Evolutionary conservation across 495 filamentous ascomycete species (phyloP).

Genomic region (Aspergillus sclerotioniger): DNA sequence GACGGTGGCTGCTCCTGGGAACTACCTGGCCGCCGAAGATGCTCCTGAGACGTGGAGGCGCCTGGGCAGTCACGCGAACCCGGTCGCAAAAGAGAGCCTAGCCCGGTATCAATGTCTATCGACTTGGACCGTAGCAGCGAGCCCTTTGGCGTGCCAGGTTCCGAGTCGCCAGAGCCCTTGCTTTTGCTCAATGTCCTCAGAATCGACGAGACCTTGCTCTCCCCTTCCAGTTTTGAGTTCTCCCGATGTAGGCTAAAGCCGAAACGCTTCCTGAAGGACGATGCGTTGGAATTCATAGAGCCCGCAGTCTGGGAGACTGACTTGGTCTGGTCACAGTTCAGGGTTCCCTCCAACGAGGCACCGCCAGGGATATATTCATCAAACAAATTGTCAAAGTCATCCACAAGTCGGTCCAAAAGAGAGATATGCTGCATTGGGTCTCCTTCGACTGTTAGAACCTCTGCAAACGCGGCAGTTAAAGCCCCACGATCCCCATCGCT

Average conservation of each 20-base stretch:
- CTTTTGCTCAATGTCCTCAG: slow-evolving; percentile 90
- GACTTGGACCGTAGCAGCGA: slow-evolving; percentile 76
- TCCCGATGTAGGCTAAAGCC: slow-evolving; percentile 75
- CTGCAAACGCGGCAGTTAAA: slow-evolving; percentile 85
- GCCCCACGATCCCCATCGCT: slow-evolving; percentile 92
- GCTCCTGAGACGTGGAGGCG: slow-evolving; percentile 41
- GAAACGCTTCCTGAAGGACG: slow-evolving; percentile 80
- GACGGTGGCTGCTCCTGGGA: slow-evolving; percentile 41
- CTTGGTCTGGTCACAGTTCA: slow-evolving; percentile 49
- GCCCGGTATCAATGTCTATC: slow-evolving; percentile 65
- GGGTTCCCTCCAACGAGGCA: slow-evolving; percentile 38
- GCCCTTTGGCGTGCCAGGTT: slow-evolving; percentile 57
- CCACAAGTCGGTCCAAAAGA: slow-evolving; percentile 85
- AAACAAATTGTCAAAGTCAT: slow-evolving; percentile 87
- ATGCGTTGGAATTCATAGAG: slow-evolving; percentile 69
- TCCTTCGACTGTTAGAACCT: slow-evolving; percentile 75
- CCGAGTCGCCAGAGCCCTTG: slow-evolving; percentile 55
- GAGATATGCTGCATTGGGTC: slow-evolving; percentile 83
- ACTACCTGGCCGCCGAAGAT: slow-evolving; percentile 46
- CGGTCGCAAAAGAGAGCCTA: slow-evolving; percentile 54
- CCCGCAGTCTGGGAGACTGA: slow-evolving; percentile 49
- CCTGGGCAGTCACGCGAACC: slow-evolving; percentile 64
- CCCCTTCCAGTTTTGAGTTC: slow-evolving; percentile 64
- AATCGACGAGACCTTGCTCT: slow-evolving; percentile 71
- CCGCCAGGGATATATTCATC: slow-evolving; percentile 60